These are phyloP conservation scores for Zygotorulaspora mrakii DNA, from an alignment of 1,139 yeast genomes.

Conservation along the genomic window DNA sequence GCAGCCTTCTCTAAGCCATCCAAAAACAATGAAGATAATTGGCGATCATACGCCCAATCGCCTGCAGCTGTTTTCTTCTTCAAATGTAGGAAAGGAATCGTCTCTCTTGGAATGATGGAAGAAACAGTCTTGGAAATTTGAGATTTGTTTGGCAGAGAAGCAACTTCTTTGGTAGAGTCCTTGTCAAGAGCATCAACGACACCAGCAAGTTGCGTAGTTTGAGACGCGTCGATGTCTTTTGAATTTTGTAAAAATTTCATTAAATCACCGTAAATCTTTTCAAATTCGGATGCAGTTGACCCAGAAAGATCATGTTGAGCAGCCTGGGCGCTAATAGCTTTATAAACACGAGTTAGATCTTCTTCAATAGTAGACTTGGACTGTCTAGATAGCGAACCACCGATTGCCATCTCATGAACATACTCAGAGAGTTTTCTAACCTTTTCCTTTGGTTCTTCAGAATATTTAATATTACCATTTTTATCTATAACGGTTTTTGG, in stretches of 20 bases:
- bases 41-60: slow-evolving; percentile 79
- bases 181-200: slow-evolving; percentile 48
- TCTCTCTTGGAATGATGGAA: slow-evolving; percentile 69
- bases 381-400: slow-evolving; percentile 73
- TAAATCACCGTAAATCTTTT: slow-evolving; percentile 73
- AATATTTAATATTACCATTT: slow-evolving; percentile 81
- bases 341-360: slow-evolving; percentile 80
- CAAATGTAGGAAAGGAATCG: slow-evolving; percentile 91
- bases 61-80: slow-evolving; percentile 72
- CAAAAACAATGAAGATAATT: slow-evolving; percentile 71
- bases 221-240: slow-evolving; percentile 54
- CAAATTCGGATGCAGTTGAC: slow-evolving; percentile 70
- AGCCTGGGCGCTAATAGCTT: slow-evolving; percentile 69
- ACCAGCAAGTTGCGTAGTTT: slow-evolving; percentile 40
- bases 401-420: slow-evolving; percentile 94
- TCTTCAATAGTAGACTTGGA: slow-evolving; percentile 71
- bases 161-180: slow-evolving; percentile 73
- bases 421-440: slow-evolving; percentile 95
- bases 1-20: slow-evolving; percentile 93
- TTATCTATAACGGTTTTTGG: slow-evolving; percentile 86
- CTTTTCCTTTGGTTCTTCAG: slow-evolving; percentile 82
- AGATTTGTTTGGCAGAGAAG: slow-evolving; percentile 71
- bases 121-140: slow-evolving; percentile 72
- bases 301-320: slow-evolving; percentile 43
- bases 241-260: slow-evolving; percentile 68